Percentiles rank a stretch among this genome's conserved stretches.
phyloP scores from a whole-genome alignment of 768 basidiomycete species.

The Psilocybe tampanensis region DNA sequence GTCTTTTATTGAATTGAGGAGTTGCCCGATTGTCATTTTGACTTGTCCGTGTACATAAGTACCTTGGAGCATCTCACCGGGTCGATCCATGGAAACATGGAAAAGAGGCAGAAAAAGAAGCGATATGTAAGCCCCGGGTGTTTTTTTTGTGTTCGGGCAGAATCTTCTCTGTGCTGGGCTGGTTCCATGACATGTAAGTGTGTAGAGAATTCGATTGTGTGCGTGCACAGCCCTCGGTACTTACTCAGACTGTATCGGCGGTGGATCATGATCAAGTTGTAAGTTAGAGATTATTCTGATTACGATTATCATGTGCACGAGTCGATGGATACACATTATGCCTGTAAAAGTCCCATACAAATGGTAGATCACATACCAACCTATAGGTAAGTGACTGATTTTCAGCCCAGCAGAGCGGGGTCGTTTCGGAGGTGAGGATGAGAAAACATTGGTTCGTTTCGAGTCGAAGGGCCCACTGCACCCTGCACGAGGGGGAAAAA shows the following conservation, averaged over 20 bases:
- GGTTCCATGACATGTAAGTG: not conserved
- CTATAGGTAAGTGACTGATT: too few species aligned
- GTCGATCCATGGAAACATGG: not conserved
- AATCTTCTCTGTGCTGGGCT: not conserved
- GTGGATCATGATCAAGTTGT: not conserved
- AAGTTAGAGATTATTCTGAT: too few species aligned
- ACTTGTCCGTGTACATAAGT: not conserved
- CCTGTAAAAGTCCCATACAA: too few species aligned
- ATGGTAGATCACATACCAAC: too few species aligned
- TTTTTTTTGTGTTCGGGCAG: not conserved
- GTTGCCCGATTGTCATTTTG: not conserved
- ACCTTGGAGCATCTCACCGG: not conserved
- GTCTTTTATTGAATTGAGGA: not conserved
- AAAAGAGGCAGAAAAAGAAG: not conserved
- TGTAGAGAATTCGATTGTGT: not conserved
- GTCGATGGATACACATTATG: too few species aligned
- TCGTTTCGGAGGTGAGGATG: not conserved
- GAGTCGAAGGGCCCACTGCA: too few species aligned
- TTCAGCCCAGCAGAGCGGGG: not conserved
- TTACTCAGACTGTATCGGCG: too few species aligned
- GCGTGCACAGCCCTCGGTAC: too few species aligned
- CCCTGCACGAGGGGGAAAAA: not conserved
- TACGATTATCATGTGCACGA: too few species aligned
- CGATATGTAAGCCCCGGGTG: not conserved
- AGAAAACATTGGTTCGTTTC: not conserved